These are phyloP conservation scores for Apium graveolens DNA, from an alignment of 129 eudicot genomes.

Conservation along the genomic window DNA sequence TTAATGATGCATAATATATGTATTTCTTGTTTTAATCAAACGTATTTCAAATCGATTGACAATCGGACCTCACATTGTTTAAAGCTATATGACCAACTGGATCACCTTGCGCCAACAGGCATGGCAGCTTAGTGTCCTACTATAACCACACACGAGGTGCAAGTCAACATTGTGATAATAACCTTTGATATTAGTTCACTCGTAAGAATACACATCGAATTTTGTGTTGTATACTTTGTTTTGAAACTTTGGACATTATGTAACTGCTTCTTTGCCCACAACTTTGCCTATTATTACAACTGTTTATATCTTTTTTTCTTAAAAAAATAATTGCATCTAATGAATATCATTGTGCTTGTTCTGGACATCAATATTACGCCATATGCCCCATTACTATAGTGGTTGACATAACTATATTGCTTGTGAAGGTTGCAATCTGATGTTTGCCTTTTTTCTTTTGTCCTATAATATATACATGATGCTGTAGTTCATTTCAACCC, in stretches of 20 bases:
- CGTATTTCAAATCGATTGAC: not conserved
- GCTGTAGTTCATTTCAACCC: not conserved
- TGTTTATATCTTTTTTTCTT: not conserved
- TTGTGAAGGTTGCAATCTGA: not conserved
- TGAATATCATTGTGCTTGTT: not conserved
- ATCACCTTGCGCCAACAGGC: not conserved
- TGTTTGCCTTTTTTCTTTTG: not conserved
- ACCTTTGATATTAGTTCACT: not conserved
- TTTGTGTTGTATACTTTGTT: not conserved
- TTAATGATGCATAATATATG: not conserved
- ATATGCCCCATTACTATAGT: not conserved
- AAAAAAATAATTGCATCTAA: not conserved
- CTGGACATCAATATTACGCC: not conserved
- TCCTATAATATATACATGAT: not conserved
- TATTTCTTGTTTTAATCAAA: not conserved
- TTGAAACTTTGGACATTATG: not conserved
- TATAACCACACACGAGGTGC: not conserved
- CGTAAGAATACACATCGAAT: not conserved
- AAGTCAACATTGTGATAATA: not conserved
- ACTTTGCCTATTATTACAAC: not conserved
- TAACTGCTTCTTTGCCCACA: not conserved
- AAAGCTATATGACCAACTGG: not conserved
- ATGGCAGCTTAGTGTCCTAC: not conserved
- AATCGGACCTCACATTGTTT: not conserved
- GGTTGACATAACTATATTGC: not conserved